Base-by-base conservation (phyloP, 2,329 filamentous ascomycete genomes). In the Trichoderma pleuroti region DNA sequence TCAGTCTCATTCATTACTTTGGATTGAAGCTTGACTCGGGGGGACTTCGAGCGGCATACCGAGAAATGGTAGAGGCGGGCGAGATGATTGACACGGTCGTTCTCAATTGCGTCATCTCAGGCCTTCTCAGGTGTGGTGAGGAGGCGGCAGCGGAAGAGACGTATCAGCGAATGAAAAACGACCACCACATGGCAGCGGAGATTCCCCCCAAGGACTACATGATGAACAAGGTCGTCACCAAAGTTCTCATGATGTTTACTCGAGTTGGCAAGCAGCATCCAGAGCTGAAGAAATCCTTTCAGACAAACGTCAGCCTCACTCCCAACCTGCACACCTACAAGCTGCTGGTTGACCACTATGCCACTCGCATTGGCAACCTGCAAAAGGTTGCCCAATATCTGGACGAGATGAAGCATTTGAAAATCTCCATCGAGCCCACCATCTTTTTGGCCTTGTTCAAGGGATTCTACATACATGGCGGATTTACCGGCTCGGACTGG, bases 71-170 rank as follows among this genome's bases (percentile, higher is more conserved):
- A n/a, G 84, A 92, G 46, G 87, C 90, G 0, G 93, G 94, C 39
- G 93, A 98, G 79, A 90, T 98, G 72, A 90, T 99, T 69, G 95
- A 98, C 79, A 94, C 93, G 0, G 86, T 92, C 3, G 91, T 94
- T 16, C 85, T 98, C 79, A 98, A 98, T 77, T 93, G 92, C 75
- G 90, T 98, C 76, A 92, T 98, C 72, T 86, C 90, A 0, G 90
- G 93, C 2, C 86, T 98, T 24, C 85, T 98, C 56, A 86, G 89
- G 70, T 90, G 91, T 16, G 91, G 91, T 52, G 94, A 99, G 77
- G 87, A 91, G 49, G 82, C 85, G 8, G 90, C 93, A 0, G 96
- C 94, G 3, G 90, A 95, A 75, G 86, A 91, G 72, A 88, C 97
- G 12, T 98, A 98, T 76, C 84, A 89, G 70, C 90, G 90, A 72